Conservation (phyloP, 1,284 basidiomycete genomes). For the Cutaneotrichosporon daszewskae region DNA sequence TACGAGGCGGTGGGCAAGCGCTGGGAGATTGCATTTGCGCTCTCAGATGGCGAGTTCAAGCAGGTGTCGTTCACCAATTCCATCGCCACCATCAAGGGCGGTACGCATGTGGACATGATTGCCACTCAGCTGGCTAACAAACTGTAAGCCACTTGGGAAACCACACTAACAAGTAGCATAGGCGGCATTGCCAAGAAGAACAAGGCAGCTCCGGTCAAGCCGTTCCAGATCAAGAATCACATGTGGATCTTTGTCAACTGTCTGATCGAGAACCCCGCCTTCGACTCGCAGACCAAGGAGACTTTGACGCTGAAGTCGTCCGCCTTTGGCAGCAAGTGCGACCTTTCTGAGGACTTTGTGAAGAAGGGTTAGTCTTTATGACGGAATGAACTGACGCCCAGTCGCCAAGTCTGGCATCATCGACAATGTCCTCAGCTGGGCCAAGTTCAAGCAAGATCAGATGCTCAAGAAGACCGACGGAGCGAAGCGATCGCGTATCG, state of each 20-base stretch:
- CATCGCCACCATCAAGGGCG: constrained; percentile 94
- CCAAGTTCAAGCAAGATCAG: constrained; percentile 94
- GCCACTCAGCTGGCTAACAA: constrained; percentile 85
- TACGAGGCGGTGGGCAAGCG: constrained; percentile 71
- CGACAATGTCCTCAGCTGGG: constrained; percentile 90
- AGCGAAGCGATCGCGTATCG: constrained; percentile 79
- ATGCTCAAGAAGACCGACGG: constrained; percentile 95
- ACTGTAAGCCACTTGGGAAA: constrained; percentile 48
- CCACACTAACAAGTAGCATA: constrained; percentile 51
- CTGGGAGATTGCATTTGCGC: constrained; percentile 95
- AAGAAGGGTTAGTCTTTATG: constrained; percentile 72
- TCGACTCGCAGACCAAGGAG: constrained; percentile 99
- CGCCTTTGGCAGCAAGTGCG: constrained; percentile 85
- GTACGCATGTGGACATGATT: constrained; percentile 84
- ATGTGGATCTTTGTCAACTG: constrained; percentile 99
- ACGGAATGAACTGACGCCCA: constrained; percentile 38
- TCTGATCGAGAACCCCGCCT: constrained; percentile 94
- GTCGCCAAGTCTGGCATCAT: constrained; percentile 87
- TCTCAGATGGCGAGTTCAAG: constrained; percentile 79
- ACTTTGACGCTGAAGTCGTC: constrained; percentile 79
- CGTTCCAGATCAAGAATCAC: constrained; percentile 91
- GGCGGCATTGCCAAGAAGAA: constrained; percentile 90
- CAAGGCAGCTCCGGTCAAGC: constrained; percentile 86
- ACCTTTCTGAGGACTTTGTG: constrained; percentile 86
- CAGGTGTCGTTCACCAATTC: constrained; percentile 98